Base-by-base conservation (phyloP, 176 grass and related monocot genomes). In the Avena atlantica region DNA sequence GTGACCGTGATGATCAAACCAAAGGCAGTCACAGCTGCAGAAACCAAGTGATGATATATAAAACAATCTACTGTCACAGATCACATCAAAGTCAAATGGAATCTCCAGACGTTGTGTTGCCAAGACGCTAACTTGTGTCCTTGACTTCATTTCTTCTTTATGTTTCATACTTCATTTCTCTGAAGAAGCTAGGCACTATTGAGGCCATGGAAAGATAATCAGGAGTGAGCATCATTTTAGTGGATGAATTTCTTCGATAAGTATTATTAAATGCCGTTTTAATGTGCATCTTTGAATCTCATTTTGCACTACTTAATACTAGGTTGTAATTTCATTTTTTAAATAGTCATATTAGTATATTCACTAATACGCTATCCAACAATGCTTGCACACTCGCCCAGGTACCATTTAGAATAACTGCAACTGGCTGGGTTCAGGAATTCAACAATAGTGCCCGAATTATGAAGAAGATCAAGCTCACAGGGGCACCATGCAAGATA, bases 401-500 rank as follows among this genome's bases (percentile, higher is more conserved):
- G 94, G 94, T 89, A 70, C 86, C 92, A 86, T 96, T 96, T 88
- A 89, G 90, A 86, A 94, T 94, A 62, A 87, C 76, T 81, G 94
- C 90, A 65, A 92, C 93, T 79, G 96, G 92, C 13, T 94, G 87
- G 87, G 83, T 96, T 83, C 97, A 99, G 91, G 97, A 96, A 88
- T 99, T 99, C 72, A 99, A 99, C 76, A 95, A 93, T 88, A 88
- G 84, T 86, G 89, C 94, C 20, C 81, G 82, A 88, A 96, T 99
- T 88, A 91, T 94, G 92, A 99, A 99, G 86, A 98, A 99, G 80
- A 86, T 99, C 80, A 96, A 99, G 67, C 93, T 99, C 23, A 92
- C 92, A 80, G 92, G 97, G 20, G 63, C 76, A 91, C 94, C 97
- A 65, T 94, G 87, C 85, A 99, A 99, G 83, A 99, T 99, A 84